A percentile compares a stretch with the other conserved stretches of the same genome.
phyloP scores from a whole-genome alignment of 768 basidiomycete genomes.

The Termitomyces sp. region DNA sequence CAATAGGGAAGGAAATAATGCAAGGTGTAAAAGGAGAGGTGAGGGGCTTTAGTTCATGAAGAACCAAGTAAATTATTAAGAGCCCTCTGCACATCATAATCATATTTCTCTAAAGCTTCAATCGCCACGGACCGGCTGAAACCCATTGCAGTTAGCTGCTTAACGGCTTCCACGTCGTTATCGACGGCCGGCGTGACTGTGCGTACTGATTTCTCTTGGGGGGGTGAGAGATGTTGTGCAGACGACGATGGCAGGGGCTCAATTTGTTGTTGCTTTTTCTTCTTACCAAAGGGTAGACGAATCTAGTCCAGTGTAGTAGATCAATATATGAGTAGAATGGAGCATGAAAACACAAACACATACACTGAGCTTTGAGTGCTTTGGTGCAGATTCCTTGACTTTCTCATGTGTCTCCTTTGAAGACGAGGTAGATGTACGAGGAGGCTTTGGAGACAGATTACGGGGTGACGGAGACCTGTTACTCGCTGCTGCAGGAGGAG shows the following conservation, averaged over 20 bases:
- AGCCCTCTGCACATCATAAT: constrained; percentile 76
- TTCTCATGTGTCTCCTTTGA: constrained; percentile 58
- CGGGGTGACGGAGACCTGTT: constrained; percentile 46
- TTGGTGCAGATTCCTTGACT: constrained; percentile 46
- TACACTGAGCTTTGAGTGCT: constrained; percentile 76
- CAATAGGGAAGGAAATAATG: background rate
- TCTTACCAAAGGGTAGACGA: constrained; percentile 74
- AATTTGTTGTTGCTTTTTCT: constrained; percentile 58
- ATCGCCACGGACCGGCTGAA: constrained; percentile 83
- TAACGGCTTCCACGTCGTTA: constrained; percentile 74
- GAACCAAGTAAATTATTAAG: constrained; percentile 62
- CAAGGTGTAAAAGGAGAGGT: background rate
- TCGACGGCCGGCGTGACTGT: constrained; percentile 48
- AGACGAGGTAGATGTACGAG: constrained; percentile 55
- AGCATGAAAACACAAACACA: constrained; percentile 34
- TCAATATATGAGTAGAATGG: background rate
- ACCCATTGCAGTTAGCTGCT: constrained; percentile 84
- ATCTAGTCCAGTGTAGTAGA: constrained; percentile 30
- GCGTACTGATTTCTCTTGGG: constrained; percentile 39
- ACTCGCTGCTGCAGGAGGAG: constrained; percentile 31
- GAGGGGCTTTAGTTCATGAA: background rate
- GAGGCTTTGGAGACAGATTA: constrained; percentile 50
- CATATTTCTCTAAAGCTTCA: constrained; percentile 75
- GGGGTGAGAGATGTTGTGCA: constrained; percentile 34
- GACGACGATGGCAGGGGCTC: constrained; percentile 39